Percentiles rank a stretch among this genome's conserved stretches.
These are phyloP conservation scores for Piper longum DNA, from an alignment of 164 flowering plant genomes.

Conservation along the genomic window DNA sequence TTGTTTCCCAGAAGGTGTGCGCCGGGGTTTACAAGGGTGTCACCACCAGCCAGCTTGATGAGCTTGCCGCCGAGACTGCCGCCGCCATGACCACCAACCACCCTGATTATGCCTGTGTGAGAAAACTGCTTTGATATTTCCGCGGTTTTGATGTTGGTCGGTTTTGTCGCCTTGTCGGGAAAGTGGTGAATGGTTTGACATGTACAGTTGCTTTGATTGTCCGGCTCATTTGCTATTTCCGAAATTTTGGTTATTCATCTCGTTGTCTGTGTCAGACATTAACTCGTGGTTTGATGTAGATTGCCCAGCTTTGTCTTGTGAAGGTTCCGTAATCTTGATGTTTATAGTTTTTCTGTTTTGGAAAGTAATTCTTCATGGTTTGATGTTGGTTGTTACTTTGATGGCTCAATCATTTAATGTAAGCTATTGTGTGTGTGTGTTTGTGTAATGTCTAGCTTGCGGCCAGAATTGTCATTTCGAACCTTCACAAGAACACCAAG, in stretches of 20 bases:
- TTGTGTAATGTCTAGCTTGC: constrained; percentile 46
- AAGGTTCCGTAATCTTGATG: no score
- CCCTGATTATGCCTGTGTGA: constrained; percentile 95
- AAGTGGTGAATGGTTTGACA: no score
- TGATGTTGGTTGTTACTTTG: background rate
- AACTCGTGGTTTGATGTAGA: no score
- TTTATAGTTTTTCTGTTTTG: no score
- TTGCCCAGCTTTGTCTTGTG: no score
- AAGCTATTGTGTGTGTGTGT: background rate
- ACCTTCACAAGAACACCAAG: constrained; percentile 91
- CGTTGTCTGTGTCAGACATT: no score
- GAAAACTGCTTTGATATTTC: background rate
- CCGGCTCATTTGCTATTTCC: no score
- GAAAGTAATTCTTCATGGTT: background rate
- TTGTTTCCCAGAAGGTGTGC: constrained; percentile 92
- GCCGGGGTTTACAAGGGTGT: constrained; percentile 98
- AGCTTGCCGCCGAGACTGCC: constrained; percentile 92
- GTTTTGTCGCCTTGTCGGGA: background rate
- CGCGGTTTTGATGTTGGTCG: background rate
- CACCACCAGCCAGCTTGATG: constrained; percentile 94
- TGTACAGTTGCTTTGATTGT: no score
- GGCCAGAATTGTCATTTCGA: constrained; percentile 90
- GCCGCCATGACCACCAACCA: constrained; percentile 96
- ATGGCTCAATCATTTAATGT: background rate
- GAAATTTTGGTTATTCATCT: no score